Evolutionary conservation across 2,329 filamentous ascomycete species (phyloP).

Genomic region (Colletotrichum musae): DNA sequence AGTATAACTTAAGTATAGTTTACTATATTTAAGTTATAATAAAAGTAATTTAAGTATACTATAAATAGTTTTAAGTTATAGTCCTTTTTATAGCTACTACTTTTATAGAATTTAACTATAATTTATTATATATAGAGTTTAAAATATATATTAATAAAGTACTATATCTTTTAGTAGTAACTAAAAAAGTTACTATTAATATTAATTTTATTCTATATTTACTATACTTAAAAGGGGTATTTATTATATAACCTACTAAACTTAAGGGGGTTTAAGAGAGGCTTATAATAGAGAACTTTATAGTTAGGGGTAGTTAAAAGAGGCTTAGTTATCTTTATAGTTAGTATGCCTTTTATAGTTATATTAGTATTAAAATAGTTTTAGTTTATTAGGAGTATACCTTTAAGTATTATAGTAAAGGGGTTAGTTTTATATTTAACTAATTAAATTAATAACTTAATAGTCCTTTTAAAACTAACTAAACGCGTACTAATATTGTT

Average conservation of each 20-base stretch:
- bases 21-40: background rate
- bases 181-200: background rate
- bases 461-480: too few species aligned
- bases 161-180: background rate
- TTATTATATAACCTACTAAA: background rate
- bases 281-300: background rate
- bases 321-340: background rate
- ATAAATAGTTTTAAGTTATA: background rate
- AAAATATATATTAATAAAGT: background rate
- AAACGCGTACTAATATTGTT: too few species aligned
- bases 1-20: background rate
- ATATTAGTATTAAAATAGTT: background rate
- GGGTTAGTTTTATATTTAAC: background rate
- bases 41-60: background rate
- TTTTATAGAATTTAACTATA: background rate
- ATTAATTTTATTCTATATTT: background rate
- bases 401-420: background rate
- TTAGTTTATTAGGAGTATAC: too few species aligned
- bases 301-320: background rate
- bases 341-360: background rate
- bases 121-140: background rate
- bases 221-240: conserved; percentile 1
- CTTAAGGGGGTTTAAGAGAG: background rate
- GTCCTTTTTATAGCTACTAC: background rate
- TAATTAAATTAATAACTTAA: background rate